Conservation (phyloP, 2,329 filamentous ascomycete genomes). For the Alternaria rosae region DNA sequence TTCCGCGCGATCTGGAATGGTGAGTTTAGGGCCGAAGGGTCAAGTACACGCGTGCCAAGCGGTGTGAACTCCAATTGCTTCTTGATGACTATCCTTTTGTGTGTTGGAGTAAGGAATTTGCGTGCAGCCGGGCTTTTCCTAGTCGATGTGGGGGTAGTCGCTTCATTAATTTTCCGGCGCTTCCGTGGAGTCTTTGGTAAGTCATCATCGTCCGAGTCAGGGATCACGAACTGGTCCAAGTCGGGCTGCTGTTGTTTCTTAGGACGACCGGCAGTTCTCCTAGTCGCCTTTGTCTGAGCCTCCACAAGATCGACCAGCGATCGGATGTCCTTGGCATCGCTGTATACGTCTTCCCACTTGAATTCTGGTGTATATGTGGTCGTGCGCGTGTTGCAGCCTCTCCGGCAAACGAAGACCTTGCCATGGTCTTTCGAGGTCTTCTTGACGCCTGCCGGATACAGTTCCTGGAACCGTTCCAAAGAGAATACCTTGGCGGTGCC, state of each 20-base stretch:
- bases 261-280: slow-evolving; percentile 56
- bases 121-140: slow-evolving; percentile 57
- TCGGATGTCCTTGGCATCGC: slow-evolving; percentile 70
- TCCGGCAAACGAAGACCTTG: slow-evolving; percentile 87
- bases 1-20: slow-evolving; percentile 92
- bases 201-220: slow-evolving; percentile 52
- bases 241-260: slow-evolving; percentile 46
- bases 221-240: slow-evolving; percentile 55
- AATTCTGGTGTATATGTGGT: slow-evolving; percentile 94
- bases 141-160: slow-evolving; percentile 55
- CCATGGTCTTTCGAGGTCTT: slow-evolving; percentile 76
- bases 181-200: slow-evolving; percentile 57
- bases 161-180: slow-evolving; percentile 56
- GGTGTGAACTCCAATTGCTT: slow-evolving; percentile 95
- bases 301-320: slow-evolving; percentile 72
- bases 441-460: slow-evolving; percentile 78
- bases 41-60: slow-evolving; percentile 84
- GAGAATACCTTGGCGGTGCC: slow-evolving; percentile 87
- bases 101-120: slow-evolving; percentile 68
- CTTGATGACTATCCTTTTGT: slow-evolving; percentile 76
- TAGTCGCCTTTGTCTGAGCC: slow-evolving; percentile 74
- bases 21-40: slow-evolving; percentile 78
- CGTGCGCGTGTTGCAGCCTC: slow-evolving; percentile 88
- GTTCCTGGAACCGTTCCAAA: slow-evolving; percentile 68
- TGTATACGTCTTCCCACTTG: slow-evolving; percentile 85